Evolutionary conservation across 768 basidiomycete species (phyloP).

Genomic region (Termitomyces sp.): DNA sequence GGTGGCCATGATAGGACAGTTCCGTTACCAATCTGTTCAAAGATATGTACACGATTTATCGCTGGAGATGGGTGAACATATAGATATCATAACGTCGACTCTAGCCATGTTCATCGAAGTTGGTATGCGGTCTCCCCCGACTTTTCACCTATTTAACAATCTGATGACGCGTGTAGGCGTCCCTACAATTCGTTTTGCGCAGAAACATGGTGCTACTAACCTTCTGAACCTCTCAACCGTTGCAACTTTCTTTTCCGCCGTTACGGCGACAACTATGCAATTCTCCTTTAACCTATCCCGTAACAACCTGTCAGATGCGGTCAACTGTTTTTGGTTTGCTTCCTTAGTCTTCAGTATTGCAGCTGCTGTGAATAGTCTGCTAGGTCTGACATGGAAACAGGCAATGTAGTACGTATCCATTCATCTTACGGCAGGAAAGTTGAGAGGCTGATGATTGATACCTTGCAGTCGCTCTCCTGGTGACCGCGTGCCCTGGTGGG

Average conservation of each 20-base stretch:
- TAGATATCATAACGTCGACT: constrained; percentile 61
- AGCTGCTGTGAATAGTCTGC: constrained; percentile 71
- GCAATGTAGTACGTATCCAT: constrained; percentile 65
- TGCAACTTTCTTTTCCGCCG: constrained; percentile 73
- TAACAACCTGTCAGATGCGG: constrained; percentile 37
- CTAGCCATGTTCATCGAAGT: constrained; percentile 75
- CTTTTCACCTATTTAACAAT: background rate
- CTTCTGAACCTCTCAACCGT: constrained; percentile 71
- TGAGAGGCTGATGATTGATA: constrained; percentile 4
- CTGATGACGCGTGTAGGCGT: constrained; percentile 40
- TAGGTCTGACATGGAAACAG: constrained; percentile 76
- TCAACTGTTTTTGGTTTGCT: constrained; percentile 72
- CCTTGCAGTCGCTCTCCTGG: constrained; percentile 60
- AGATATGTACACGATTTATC: constrained; percentile 69
- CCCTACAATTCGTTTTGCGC: constrained; percentile 70
- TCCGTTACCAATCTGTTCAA: constrained; percentile 66
- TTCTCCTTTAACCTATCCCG: constrained; percentile 47
- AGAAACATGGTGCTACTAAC: constrained; percentile 66
- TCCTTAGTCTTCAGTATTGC: constrained; percentile 74
- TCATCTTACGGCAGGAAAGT: constrained; percentile 1
- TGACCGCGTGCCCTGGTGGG: constrained; percentile 78
- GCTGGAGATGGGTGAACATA: constrained; percentile 71
- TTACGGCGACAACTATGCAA: constrained; percentile 68
- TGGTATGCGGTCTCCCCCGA: constrained; percentile 32
- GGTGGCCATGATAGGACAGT: constrained; percentile 44